Conservation (phyloP, 1,139 yeast species). For the Blastobotrys capitulatus region DNA sequence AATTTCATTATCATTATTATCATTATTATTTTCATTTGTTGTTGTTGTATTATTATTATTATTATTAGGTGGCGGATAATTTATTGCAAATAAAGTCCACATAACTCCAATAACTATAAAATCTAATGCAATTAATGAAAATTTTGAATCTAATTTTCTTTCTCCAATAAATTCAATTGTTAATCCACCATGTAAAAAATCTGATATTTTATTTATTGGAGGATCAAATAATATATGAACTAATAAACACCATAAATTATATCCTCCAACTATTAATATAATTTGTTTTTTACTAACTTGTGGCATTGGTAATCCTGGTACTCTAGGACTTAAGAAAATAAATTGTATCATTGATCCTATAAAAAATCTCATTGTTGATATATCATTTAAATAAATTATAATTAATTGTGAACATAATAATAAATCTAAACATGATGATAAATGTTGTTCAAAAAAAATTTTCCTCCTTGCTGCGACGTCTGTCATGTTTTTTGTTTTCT, state of each 20-base stretch:
- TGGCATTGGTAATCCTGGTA: slow-evolving; percentile 15
- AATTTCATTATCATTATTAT: not conserved
- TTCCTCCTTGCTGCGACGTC: slow-evolving; percentile 14
- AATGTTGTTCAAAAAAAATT: slow-evolving; percentile 23
- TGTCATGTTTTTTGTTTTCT: not conserved
- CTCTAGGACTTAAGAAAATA: slow-evolving; percentile 12
- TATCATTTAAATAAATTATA: slow-evolving; percentile 26
- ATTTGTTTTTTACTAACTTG: slow-evolving; percentile 21
- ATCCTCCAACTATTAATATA: slow-evolving; percentile 18
- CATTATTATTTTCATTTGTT: not conserved
- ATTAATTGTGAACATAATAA: slow-evolving; percentile 24
- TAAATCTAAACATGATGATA: slow-evolving; percentile 21
- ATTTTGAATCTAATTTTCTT: slow-evolving; percentile 20
- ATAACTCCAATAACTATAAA: slow-evolving; percentile 21
- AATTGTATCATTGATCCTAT: slow-evolving; percentile 24
- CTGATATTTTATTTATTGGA: slow-evolving; percentile 4
- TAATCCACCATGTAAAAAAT: slow-evolving; percentile 32
- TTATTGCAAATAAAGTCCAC: slow-evolving; percentile 21
- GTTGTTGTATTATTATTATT: not conserved
- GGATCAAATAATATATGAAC: slow-evolving; percentile 17
- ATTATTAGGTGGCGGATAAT: slow-evolving; percentile 16
- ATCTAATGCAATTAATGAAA: slow-evolving; percentile 26
- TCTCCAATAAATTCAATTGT: slow-evolving; percentile 34
- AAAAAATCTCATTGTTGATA: slow-evolving; percentile 23
- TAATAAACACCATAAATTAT: slow-evolving; percentile 19